A percentile compares a stretch with the other conserved stretches of the same genome.
These are phyloP conservation scores for Trichoderma koningiopsis DNA, from an alignment of 2,329 filamentous ascomycete genomes.

Conservation along the genomic window DNA sequence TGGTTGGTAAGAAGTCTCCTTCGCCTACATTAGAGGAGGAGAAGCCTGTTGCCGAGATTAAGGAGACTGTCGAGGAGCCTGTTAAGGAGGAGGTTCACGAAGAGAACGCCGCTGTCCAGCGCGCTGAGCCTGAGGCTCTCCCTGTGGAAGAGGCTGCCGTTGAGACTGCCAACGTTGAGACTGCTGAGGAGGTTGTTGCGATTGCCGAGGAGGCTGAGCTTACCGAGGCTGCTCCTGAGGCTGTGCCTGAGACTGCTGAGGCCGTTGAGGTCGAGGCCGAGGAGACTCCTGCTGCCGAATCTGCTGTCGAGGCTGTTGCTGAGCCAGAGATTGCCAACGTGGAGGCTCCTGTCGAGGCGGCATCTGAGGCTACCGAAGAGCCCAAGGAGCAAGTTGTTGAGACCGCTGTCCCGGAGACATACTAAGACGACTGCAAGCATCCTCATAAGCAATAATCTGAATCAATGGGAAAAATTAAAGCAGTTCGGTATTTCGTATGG, in stretches of 20 bases:
- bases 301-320: neutral
- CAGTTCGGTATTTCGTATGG: slow-evolving; percentile 11
- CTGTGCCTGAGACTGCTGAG: slow-evolving; percentile 8
- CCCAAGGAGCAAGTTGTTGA: slow-evolving; percentile 25
- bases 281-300: neutral
- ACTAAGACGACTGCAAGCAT: neutral
- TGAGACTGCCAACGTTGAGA: slow-evolving; percentile 26
- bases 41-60: neutral
- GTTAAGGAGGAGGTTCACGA: slow-evolving; percentile 10
- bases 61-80: slow-evolving; percentile 20
- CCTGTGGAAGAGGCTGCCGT: slow-evolving; percentile 23
- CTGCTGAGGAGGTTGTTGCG: slow-evolving; percentile 23
- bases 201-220: slow-evolving; percentile 23
- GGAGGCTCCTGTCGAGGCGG: slow-evolving; percentile 13
- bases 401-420: neutral
- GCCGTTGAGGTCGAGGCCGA: slow-evolving; percentile 6
- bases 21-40: slow-evolving; percentile 3
- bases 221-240: slow-evolving; percentile 17
- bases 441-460: slow-evolving; percentile 1
- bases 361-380: slow-evolving; percentile 16
- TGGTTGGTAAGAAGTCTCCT: neutral
- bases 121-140: slow-evolving; percentile 9
- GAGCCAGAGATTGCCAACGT: neutral
- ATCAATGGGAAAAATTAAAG: slow-evolving; percentile 15
- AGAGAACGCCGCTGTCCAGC: slow-evolving; percentile 11